Evolutionary conservation across 345 rosid genomes (phyloP).

Genomic region (Arabidopsis thaliana): TAIR10.1 NC_003074.8:6667501-6668000

Average conservation of each 20-base stretch:
- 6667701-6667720: conserved; percentile 56
- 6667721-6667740: conserved; percentile 32
- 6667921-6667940: conserved; percentile 46
- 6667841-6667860: conserved; percentile 46
- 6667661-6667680: conserved; percentile 60
- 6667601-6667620: conserved; percentile 69
- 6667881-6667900: no score
- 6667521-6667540: conserved; percentile 63
- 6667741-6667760: conserved; percentile 41
- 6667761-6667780: conserved; percentile 62
- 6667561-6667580: conserved; percentile 55
- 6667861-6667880: conserved; percentile 14
- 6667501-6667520: conserved; percentile 54
- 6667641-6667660: conserved; percentile 51
- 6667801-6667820: conserved; percentile 57
- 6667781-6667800: conserved; percentile 62
- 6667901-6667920: not conserved
- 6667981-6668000: conserved; percentile 58
- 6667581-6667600: conserved; percentile 60
- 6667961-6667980: conserved; percentile 46
- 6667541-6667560: conserved; percentile 57
- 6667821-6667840: conserved; percentile 47
- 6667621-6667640: conserved; percentile 60
- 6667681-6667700: conserved; percentile 61
- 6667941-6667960: conserved; percentile 39